These are phyloP conservation scores for Eucalyptus dawsonii DNA, from an alignment of 345 rosid genomes.

Conservation along the genomic window DNA sequence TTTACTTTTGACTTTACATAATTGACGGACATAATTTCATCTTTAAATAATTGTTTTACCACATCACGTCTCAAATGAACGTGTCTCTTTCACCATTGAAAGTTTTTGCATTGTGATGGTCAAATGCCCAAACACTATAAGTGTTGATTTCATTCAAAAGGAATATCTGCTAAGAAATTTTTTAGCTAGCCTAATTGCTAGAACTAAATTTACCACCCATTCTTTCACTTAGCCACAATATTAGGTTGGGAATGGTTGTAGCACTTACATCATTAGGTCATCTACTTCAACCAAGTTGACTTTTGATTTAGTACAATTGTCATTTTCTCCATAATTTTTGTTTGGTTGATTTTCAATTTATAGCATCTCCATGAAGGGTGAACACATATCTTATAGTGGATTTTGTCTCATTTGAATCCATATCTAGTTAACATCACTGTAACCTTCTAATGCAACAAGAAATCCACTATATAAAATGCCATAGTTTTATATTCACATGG, in stretches of 20 bases:
- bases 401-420: background rate
- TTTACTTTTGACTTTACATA: no score
- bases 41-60: no score
- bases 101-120: background rate
- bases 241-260: background rate
- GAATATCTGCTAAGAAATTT: background rate
- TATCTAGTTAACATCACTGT: background rate
- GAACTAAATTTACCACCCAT: background rate
- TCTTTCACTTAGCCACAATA: background rate
- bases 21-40: no score
- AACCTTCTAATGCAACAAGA: background rate
- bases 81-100: background rate
- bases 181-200: background rate
- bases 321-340: no score
- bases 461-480: background rate
- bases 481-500: background rate
- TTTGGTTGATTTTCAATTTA: background rate
- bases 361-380: background rate
- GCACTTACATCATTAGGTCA: background rate
- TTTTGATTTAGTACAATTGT: background rate
- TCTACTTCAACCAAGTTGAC: background rate
- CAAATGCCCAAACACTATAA: background rate
- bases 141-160: no score
- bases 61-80: rapidly evolving
- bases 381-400: background rate